Evolutionary conservation across 257 asterid species (phyloP), one percentile per base, ranked within the genome.

Genomic region (Plantago major): DNA sequence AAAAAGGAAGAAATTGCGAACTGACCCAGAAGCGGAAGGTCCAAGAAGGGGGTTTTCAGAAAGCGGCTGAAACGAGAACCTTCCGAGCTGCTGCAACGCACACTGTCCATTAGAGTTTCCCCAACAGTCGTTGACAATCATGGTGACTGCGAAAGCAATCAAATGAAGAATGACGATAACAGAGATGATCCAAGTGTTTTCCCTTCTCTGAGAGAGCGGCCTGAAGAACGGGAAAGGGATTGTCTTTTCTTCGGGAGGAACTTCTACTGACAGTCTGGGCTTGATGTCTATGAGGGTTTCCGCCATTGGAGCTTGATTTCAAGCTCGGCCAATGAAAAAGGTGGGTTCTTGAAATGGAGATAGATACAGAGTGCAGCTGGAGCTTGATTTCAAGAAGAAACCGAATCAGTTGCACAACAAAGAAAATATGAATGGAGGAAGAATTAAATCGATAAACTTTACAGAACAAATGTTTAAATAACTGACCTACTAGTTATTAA

Each of bases 1-100:
- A n/a, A n/a, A n/a, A n/a, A 11, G 15, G 10, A 3, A 5, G 6
- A 28, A 46, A 55, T 10, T 17, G 47, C 0, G 37, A 67, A 76
- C 90, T 75, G 59, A 87, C 97, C 90, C 73, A 65, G 97, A 90
- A 67, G 95, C 83, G 1, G 97, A 90, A n/a, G 97, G 97, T 12
- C 97, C 97, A 14, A 87, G 90, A 17, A 90, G 67, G 14, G 96
- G 95, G 61, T 90, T 90, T 72, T 90, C 97, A 13, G 75, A 62
- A 51, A 90, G 84, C 46, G 92, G 90, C 81, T 87, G 97, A 74
- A 86, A 82, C 67, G 97, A 89, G 63, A 89, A 76, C 50, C 89
- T 76, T 11, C 95, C 89, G 12, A 89, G 89, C 13, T 76, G 60
- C 43, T 63, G 75, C 55, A 89, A 53, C 42, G 81, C 79, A 28